Percentiles rank a stretch among this genome's conserved stretches.
phyloP scores from a whole-genome alignment of 768 basidiomycete species.

The Hebeloma cylindrosporum region DNA sequence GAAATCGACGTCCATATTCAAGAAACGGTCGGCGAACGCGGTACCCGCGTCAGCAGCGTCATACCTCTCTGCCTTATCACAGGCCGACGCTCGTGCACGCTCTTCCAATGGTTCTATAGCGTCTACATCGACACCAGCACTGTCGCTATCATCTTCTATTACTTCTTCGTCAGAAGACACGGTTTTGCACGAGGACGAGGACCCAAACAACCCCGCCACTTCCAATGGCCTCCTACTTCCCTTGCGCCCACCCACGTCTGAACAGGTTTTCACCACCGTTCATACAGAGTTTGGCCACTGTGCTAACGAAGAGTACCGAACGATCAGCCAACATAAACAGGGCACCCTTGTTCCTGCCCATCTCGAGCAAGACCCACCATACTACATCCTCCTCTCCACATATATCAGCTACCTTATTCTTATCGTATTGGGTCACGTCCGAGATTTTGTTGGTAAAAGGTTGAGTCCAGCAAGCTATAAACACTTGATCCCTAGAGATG shows the following conservation, averaged over 20 bases:
- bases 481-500: conserved; percentile 82
- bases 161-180: conserved; percentile 72
- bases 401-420: conserved; percentile 94
- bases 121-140: conserved; percentile 59
- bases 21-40: conserved; percentile 44
- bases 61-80: conserved; percentile 45
- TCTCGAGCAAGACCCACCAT: conserved; percentile 83
- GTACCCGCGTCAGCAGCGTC: conserved; percentile 42
- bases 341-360: conserved; percentile 51
- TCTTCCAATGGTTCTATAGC: conserved; percentile 39
- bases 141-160: conserved; percentile 72
- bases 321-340: conserved; percentile 58
- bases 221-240: conserved; percentile 58
- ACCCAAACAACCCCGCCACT: conserved; percentile 31
- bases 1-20: conserved; percentile 57
- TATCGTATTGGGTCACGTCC: conserved; percentile 87
- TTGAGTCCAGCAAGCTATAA: conserved; percentile 66
- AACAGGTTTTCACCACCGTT: conserved; percentile 73
- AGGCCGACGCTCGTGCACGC: conserved; percentile 66
- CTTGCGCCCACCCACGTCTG: conserved; percentile 71
- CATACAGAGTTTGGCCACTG: conserved; percentile 95
- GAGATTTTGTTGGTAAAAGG: conserved; percentile 94
- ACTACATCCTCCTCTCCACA: conserved; percentile 88
- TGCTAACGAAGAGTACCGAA: conserved; percentile 71
- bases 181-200: conserved; percentile 54